Conservation (phyloP, 2,329 filamentous ascomycete genomes). For the Aureobasidium sp. region DNA sequence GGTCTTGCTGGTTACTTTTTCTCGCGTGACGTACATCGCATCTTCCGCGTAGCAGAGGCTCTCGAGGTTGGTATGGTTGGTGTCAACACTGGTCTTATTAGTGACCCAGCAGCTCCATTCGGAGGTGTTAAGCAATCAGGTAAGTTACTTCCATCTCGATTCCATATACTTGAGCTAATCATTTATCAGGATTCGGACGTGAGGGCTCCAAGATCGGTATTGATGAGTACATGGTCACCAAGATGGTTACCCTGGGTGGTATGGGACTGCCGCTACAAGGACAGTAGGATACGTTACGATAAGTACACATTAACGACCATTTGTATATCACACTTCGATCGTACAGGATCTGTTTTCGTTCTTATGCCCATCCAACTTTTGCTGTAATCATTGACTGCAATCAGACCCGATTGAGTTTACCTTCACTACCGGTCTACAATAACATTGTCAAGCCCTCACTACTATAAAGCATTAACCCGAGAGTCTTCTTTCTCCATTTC, state of each 20-base stretch:
- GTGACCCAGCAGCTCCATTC: slow-evolving; percentile 49
- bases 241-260: slow-evolving; percentile 63
- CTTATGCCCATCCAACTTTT: too few relatives aligned
- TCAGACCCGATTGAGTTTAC: not conserved
- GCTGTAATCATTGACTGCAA: not conserved
- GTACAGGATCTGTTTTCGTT: not conserved
- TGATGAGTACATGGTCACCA: slow-evolving; percentile 53
- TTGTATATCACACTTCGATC: slow-evolving; percentile 1
- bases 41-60: slow-evolving; percentile 68
- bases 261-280: slow-evolving; percentile 64
- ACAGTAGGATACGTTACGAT: slow-evolving; percentile 9
- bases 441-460: too few relatives aligned
- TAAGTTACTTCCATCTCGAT: not conserved
- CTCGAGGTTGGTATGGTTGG: slow-evolving; percentile 91
- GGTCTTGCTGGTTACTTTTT: slow-evolving; percentile 97
- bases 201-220: slow-evolving; percentile 58
- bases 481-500: too few relatives aligned
- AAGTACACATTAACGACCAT: not conserved
- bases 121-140: slow-evolving; percentile 44
- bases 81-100: slow-evolving; percentile 57
- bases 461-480: too few relatives aligned
- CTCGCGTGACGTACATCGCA: slow-evolving; percentile 65
- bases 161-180: slow-evolving; percentile 26
- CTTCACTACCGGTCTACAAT: too few relatives aligned
- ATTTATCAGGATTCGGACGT: slow-evolving; percentile 47